Percentiles rank a stretch among this genome's conserved stretches.
Evolutionary conservation across 2,329 filamentous ascomycete species (phyloP).

Genomic region (Trichophyton equinum): DNA sequence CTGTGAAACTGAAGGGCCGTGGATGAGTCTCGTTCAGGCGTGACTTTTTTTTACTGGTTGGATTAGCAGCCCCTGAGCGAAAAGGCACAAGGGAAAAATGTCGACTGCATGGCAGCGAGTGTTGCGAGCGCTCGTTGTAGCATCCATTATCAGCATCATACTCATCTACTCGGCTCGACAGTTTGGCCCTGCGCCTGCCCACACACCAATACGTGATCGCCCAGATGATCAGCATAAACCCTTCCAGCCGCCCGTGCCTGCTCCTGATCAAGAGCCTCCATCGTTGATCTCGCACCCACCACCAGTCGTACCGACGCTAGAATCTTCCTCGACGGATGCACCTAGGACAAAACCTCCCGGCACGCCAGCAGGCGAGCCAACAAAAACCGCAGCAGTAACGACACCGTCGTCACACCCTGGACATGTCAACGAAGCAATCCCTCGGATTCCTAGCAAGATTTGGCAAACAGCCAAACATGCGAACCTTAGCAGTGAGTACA

Average conservation of each 20-base stretch:
- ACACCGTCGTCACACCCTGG: background rate
- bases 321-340: background rate
- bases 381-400: background rate
- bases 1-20: background rate
- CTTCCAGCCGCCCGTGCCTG: background rate
- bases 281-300: background rate
- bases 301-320: background rate
- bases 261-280: background rate
- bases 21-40: too few relatives aligned
- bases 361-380: background rate
- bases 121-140: background rate
- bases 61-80: background rate
- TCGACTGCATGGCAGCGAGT: background rate
- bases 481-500: conserved; percentile 16
- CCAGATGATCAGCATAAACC: background rate
- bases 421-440: background rate
- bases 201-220: background rate
- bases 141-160: background rate
- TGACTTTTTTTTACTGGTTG: background rate
- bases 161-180: background rate
- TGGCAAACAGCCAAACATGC: conserved; percentile 17
- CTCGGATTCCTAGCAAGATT: conserved; percentile 14
- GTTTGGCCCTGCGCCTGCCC: background rate
- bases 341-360: background rate
- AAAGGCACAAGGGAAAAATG: background rate